phyloP scores from a whole-genome alignment of 2,329 filamentous ascomycete genomes.

The Plectosphaerella plurivora region DNA sequence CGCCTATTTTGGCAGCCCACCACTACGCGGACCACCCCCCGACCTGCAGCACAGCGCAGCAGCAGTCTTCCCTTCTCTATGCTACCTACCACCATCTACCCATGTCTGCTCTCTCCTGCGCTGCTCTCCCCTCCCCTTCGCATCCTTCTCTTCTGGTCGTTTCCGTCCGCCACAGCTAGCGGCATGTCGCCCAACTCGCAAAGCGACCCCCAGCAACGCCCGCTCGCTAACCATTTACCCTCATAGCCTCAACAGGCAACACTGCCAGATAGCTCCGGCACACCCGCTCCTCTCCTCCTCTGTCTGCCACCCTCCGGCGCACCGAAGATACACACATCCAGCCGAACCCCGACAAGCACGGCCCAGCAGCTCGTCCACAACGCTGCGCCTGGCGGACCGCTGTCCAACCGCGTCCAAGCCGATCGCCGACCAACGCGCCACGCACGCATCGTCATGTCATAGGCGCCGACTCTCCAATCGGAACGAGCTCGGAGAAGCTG shows the following conservation, averaged over 20 bases:
- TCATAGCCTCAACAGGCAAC: neutral
- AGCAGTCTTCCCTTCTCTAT: too few species aligned
- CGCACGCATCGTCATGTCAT: neutral
- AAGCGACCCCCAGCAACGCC: neutral
- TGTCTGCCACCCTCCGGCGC: too few species aligned
- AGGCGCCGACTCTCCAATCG: neutral
- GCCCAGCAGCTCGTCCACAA: too few species aligned
- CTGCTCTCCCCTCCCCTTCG: neutral
- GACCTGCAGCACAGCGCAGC: neutral
- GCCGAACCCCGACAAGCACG: too few species aligned
- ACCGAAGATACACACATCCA: too few species aligned
- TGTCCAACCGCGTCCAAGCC: neutral
- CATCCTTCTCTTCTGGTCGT: neutral
- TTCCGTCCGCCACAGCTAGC: neutral
- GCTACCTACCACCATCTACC: too few species aligned
- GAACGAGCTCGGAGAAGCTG: constrained; percentile 2
- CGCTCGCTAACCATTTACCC: neutral
- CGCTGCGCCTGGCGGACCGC: too few species aligned
- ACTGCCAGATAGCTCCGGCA: too few species aligned
- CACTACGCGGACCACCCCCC: neutral
- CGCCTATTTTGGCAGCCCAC: too few species aligned
- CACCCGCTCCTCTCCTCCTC: too few species aligned
- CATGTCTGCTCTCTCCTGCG: neutral
- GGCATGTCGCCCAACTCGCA: neutral
- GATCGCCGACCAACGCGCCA: neutral